Evolutionary conservation across 805 yeast genomes (phyloP).

Genomic region (Alloascoidea hylecoeti): DNA sequence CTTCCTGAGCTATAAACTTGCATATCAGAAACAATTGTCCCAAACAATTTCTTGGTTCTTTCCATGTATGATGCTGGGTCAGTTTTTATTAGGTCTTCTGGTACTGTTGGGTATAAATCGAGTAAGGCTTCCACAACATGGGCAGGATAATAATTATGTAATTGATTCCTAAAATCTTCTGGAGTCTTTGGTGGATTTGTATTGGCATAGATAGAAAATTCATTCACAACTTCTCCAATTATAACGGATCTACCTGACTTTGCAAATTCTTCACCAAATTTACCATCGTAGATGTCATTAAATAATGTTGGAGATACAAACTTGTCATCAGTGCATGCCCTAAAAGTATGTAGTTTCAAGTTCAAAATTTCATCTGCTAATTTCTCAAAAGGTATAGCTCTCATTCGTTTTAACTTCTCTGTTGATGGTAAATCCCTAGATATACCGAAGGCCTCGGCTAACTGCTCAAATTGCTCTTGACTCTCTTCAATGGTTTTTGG

Average conservation of each 20-base stretch:
- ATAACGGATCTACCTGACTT: conserved; percentile 12
- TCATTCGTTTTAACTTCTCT: conserved; percentile 12
- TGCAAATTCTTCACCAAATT: conserved; percentile 13
- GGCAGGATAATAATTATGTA: conserved; percentile 22
- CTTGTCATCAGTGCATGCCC: conserved; percentile 25
- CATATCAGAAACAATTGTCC: conserved; percentile 21
- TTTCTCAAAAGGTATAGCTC: conserved; percentile 9
- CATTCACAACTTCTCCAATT: conserved; percentile 22
- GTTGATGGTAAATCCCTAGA: conserved; percentile 6
- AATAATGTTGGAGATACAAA: conserved; percentile 19
- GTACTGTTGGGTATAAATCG: conserved; percentile 12
- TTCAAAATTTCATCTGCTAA: conserved; percentile 15
- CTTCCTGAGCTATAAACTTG: conserved; percentile 25
- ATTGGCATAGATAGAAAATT: conserved; percentile 17
- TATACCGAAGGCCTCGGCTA: conserved; percentile 15
- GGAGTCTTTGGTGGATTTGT: conserved; percentile 17
- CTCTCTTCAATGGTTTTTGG: conserved; percentile 23
- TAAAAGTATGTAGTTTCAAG: conserved; percentile 18
- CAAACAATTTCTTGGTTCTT: conserved; percentile 15
- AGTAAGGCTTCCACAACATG: conserved; percentile 13
- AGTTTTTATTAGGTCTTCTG: conserved; percentile 8
- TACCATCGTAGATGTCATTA: conserved; percentile 17
- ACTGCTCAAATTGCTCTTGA: conserved; percentile 22
- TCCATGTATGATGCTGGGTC: conserved; percentile 10
- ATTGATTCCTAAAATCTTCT: conserved; percentile 16